phyloP scores from a whole-genome alignment of 192 early-diverging fungal genomes.

The Coemansia reversa region DNA sequence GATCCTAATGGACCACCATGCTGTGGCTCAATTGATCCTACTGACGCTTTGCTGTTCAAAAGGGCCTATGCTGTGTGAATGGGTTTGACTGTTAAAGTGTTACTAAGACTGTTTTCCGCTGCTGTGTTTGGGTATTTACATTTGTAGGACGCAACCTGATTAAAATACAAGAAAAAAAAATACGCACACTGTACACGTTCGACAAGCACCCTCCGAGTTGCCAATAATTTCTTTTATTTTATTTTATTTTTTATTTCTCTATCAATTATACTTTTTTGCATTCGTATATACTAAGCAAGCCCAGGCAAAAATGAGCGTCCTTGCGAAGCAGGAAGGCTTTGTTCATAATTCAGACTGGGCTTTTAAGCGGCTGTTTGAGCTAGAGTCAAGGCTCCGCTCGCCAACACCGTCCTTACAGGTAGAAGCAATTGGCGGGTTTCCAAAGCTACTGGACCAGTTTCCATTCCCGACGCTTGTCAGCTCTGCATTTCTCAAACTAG shows the following conservation, averaged over 20 bases:
- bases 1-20: constrained; percentile 28
- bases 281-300: not conserved
- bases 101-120: not conserved
- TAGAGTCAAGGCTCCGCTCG: constrained; percentile 52
- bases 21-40: constrained; percentile 38
- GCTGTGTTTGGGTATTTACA: not conserved
- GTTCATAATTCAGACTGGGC: constrained; percentile 49
- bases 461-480: constrained; percentile 55
- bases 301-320: constrained; percentile 9
- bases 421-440: constrained; percentile 51
- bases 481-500: constrained; percentile 56
- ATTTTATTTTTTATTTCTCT: constrained; percentile 1
- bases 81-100: not conserved
- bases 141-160: not conserved
- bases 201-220: not conserved
- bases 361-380: constrained; percentile 53
- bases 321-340: constrained; percentile 9
- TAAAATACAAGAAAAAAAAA: not conserved
- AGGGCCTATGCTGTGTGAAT: not conserved
- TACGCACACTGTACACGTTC: not conserved
- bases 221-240: not conserved
- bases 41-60: constrained; percentile 18
- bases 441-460: constrained; percentile 54
- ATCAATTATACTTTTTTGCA: not conserved
- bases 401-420: constrained; percentile 38